These are phyloP conservation scores for Calonectria montana DNA, from an alignment of 2,329 filamentous ascomycete species.

Conservation along the genomic window DNA sequence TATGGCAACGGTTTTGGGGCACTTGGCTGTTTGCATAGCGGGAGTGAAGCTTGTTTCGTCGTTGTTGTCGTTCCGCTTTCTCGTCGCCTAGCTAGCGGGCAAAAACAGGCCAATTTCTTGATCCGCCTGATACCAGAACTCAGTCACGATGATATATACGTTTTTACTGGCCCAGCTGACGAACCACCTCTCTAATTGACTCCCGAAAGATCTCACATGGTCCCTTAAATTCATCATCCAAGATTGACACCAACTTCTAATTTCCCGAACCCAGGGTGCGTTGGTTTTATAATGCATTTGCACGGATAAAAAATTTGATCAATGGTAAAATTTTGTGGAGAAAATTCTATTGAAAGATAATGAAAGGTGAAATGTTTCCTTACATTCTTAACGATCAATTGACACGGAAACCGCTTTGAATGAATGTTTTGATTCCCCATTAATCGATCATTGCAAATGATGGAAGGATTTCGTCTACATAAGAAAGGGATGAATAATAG, in stretches of 20 bases:
- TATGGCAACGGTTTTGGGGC: neutral
- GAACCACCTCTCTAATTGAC: neutral
- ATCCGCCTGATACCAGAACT: neutral
- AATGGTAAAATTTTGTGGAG: too few relatives aligned
- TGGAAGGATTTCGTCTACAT: too few relatives aligned
- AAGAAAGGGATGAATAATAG: too few relatives aligned
- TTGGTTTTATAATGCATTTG: too few relatives aligned
- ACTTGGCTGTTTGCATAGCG: neutral
- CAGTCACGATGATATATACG: neutral
- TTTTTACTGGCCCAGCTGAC: neutral
- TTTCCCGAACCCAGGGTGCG: too few relatives aligned
- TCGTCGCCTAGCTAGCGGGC: neutral
- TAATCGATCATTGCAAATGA: too few relatives aligned
- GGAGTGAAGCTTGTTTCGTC: neutral
- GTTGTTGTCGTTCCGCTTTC: neutral
- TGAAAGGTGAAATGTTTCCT: too few relatives aligned
- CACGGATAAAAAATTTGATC: too few relatives aligned
- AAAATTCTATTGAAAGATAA: too few relatives aligned
- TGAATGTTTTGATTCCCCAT: too few relatives aligned
- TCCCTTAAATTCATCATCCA: neutral
- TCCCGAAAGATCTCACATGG: neutral
- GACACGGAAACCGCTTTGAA: too few relatives aligned
- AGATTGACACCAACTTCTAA: neutral
- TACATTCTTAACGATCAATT: too few relatives aligned
- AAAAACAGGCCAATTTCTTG: neutral